Evolutionary conservation across 139 green algal genomes (phyloP), one percentile per base, ranked within the genome.

Genomic region (Tetraselmis striata): DNA sequence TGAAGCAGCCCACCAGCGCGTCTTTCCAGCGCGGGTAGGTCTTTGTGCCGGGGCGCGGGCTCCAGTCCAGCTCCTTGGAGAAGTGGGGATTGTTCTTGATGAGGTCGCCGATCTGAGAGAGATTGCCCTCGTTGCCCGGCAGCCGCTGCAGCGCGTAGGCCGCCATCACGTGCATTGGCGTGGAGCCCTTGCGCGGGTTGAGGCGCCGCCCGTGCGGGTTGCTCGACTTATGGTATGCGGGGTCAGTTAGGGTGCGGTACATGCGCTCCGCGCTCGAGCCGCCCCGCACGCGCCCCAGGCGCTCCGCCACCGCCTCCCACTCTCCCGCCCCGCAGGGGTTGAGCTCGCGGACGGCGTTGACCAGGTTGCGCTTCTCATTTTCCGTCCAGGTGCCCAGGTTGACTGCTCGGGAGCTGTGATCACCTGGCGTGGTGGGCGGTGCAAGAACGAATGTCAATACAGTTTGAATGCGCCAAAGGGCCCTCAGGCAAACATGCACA

Each of bases 1-100:
- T 88, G 81, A 88, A 88, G 78, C 84, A 88, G 18, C 84, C 84
- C n/a, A 88, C 74, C 78, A 88, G 75, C 32, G 84, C 79, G 45
- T 88, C 84, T 81, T 88, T 88, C 28, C 77, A 45, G 0, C 31
- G 78, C 1, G 84, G 81, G 78, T 88, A 88, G 0, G 84, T 88
- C 30, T 88, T 88, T 2, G 84, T 88, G 74, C 84, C 84, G 0
- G 84, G 84, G 23, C 84, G 26, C 0, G 84, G 80, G 1, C 32
- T 81, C 59, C 81, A 85, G 81, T 85, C 84, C 29, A 87, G 81
- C 58, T 83, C 59, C 32, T 59, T 32, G 1, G 77, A 75, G 76
- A 83, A 85, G 59, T 32, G 32, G 11, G 78, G 67, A 5, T 83
- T 76, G 23, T 76, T 32, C 67, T 81, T 67, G 24, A 87, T 87